Conservation (phyloP, 306 rosid genomes). For the Cicer chorassanicum region DNA sequence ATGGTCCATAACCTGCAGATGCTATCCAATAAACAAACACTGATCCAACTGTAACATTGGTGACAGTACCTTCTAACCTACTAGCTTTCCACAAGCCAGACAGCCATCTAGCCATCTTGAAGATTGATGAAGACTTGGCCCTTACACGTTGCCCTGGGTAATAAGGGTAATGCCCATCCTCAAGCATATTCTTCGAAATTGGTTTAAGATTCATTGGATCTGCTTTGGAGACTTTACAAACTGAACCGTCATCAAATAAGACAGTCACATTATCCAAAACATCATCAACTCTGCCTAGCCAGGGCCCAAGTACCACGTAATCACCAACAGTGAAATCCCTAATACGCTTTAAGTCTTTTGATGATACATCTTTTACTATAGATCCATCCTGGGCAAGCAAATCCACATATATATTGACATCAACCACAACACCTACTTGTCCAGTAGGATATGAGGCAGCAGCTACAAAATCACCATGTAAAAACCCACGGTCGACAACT, state of each 20-base stretch:
- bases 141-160: conserved; percentile 98
- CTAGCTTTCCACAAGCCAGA: conserved; percentile 98
- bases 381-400: conserved; percentile 74
- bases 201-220: conserved; percentile 92
- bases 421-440: conserved; percentile 96
- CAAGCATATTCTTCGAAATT: conserved; percentile 80
- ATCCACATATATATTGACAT: conserved; percentile 83
- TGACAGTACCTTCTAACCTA: conserved; percentile 92
- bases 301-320: conserved; percentile 91
- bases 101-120: conserved; percentile 93
- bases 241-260: conserved; percentile 92
- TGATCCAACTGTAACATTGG: conserved; percentile 92
- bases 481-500: conserved; percentile 85
- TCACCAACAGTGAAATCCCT: conserved; percentile 96
- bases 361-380: conserved; percentile 65
- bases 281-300: conserved; percentile 96
- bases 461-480: conserved; percentile 96
- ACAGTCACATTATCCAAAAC: conserved; percentile 96
- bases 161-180: conserved; percentile 91
- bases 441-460: conserved; percentile 85
- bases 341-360: conserved; percentile 79
- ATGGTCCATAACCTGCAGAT: conserved; percentile 96
- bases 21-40: conserved; percentile 96
- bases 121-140: conserved; percentile 90
- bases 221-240: conserved; percentile 88